Conservation (phyloP, 306 rosid species). For the Prunus mongolica region DNA sequence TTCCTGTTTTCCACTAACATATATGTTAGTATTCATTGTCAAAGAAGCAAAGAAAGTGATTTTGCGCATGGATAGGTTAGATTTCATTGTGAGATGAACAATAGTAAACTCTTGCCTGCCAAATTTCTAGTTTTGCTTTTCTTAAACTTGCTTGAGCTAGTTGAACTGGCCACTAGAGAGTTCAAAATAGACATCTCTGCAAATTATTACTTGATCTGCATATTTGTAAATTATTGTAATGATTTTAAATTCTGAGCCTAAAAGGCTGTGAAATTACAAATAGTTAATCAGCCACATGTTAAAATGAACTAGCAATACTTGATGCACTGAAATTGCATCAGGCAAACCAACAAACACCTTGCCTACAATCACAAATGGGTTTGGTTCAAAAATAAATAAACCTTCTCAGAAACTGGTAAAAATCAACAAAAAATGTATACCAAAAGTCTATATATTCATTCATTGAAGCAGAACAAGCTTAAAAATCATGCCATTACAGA, state of each 20-base stretch:
- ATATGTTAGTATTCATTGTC: no score
- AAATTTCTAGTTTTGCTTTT: no score
- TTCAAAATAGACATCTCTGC: no score
- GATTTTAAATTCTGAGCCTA: not conserved
- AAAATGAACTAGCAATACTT: not conserved
- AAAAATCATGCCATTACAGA: not conserved
- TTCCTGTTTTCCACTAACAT: no score
- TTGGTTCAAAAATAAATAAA: not conserved
- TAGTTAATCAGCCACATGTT: not conserved
- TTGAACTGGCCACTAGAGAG: no score
- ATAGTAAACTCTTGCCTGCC: not conserved
- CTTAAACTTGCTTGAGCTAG: no score
- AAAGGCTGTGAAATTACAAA: not conserved
- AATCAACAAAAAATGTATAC: not conserved
- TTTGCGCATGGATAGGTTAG: not conserved
- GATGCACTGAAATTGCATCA: not conserved
- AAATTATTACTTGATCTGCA: not conserved
- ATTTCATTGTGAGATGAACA: not conserved
- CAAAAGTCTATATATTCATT: not conserved
- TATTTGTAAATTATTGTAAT: not conserved
- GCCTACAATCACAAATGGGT: not conserved
- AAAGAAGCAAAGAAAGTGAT: no score
- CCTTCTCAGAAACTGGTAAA: not conserved
- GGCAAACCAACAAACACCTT: not conserved
- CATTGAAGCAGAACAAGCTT: not conserved